Base-by-base conservation (phyloP, 176 grass and related monocot genomes). In the Pharus latifolius region DNA sequence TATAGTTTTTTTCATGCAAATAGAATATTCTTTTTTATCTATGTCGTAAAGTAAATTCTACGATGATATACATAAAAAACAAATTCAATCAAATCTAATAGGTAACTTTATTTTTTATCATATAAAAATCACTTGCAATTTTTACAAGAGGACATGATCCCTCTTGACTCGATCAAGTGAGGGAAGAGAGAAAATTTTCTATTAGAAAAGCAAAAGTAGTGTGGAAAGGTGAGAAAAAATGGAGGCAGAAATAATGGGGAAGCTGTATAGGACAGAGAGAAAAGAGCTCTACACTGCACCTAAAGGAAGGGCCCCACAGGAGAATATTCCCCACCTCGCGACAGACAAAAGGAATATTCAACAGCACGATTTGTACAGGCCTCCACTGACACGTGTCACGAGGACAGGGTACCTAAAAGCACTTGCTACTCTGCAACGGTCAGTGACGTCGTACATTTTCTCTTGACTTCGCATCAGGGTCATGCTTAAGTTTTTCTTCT, bases 341-440 rank as follows among this genome's bases (percentile, higher is more conserved):
- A 34, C 73, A 83, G 90, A 87, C 90, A 88, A 83, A 94, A 95
- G 76, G 84, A 64, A 91, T 99, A 95, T 91, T 95, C 90, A 77
- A 65, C 72, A 75, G 59, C 73, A 82, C 60, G 79, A 83, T 73
- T 49, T 73, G 64, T 31, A 65, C 41, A 57, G 74, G 83, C 77
- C 44, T 22, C 6, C 40, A 23, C 44, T 56, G 86, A 86, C 86
- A 70, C 78, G 76, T 85, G 94, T 78, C 81, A 83, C 63, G 75
- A 80, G 74, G 67, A 44, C 59, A 83, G 85, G 78, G 45, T 60
- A 62, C 46, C 30, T 14, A 76, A 80, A 75, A 52, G 7, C 32
- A 12, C 40, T n/a, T 56, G 75, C 44, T 44, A 5, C 15, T 20
- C 25, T 41, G 29, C 22, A 61, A 55, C 75, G 17, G 82, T 43